These are phyloP conservation scores for Aspergillus jensenii DNA, from an alignment of 2,329 filamentous ascomycete genomes.

Conservation along the genomic window DNA sequence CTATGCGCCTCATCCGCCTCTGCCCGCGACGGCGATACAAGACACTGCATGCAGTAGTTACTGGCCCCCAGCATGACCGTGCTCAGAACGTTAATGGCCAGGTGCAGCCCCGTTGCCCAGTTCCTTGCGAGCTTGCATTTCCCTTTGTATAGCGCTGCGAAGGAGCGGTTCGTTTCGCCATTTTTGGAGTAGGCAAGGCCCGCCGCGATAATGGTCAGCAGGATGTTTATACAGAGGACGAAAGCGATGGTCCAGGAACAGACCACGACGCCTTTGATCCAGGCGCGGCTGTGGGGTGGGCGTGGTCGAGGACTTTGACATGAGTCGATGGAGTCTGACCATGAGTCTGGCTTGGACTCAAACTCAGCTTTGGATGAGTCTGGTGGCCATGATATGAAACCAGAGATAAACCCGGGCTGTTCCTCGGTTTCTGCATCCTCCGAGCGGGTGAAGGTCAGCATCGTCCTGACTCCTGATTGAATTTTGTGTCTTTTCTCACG, in stretches of 20 bases:
- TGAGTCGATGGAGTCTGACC: neutral
- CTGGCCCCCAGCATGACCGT: slow-evolving; percentile 48
- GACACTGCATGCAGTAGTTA: slow-evolving; percentile 54
- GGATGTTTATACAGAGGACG: slow-evolving; percentile 9
- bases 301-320: neutral
- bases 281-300: neutral
- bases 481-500: too few relatives aligned
- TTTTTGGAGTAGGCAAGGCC: slow-evolving; percentile 3
- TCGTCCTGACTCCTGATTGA: too few relatives aligned
- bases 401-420: neutral
- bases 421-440: neutral
- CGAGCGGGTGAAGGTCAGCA: too few relatives aligned
- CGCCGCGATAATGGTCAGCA: slow-evolving; percentile 11
- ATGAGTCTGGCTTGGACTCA: neutral
- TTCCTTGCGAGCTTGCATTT: slow-evolving; percentile 7
- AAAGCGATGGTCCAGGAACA: slow-evolving; percentile 1
- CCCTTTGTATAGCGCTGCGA: slow-evolving; percentile 11
- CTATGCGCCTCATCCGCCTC: slow-evolving; percentile 52
- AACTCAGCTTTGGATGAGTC: neutral
- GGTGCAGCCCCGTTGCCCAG: slow-evolving; percentile 35
- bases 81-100: slow-evolving; percentile 50
- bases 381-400: neutral
- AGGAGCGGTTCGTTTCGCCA: neutral
- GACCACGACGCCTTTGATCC: slow-evolving; percentile 11
- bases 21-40: slow-evolving; percentile 50